Conservation (phyloP, 2,329 filamentous ascomycete species). For the Claviceps humidiphila region DNA sequence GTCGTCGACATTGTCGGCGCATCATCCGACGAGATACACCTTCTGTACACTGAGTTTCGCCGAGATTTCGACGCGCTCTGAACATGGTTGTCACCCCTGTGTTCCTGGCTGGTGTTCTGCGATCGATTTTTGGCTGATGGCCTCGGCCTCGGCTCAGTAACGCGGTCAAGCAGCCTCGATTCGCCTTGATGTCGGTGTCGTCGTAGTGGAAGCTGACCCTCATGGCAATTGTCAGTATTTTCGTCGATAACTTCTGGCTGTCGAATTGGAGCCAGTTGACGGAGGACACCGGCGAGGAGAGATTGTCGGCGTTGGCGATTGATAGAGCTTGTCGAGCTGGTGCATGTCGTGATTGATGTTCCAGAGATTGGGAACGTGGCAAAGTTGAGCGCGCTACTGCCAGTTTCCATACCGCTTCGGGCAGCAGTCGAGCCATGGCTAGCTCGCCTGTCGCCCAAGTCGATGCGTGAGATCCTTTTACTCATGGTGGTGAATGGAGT, state of each 20-base stretch:
- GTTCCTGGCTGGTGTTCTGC: slow-evolving; percentile 10
- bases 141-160: not conserved
- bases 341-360: slow-evolving; percentile 12
- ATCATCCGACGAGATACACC: slow-evolving; percentile 9
- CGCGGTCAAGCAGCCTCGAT: not conserved
- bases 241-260: not conserved
- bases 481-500: not conserved
- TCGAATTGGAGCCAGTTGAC: not conserved
- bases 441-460: not conserved
- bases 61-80: slow-evolving; percentile 10
- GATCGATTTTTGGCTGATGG: slow-evolving; percentile 7
- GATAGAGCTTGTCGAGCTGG: slow-evolving; percentile 9
- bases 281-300: slow-evolving; percentile 5
- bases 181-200: not conserved
- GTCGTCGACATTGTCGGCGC: slow-evolving; percentile 16
- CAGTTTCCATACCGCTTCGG: slow-evolving; percentile 2
- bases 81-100: slow-evolving; percentile 10
- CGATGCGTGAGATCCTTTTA: not conserved
- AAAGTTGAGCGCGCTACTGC: slow-evolving; percentile 1
- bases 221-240: not conserved
- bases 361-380: slow-evolving; percentile 7
- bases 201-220: not conserved
- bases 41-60: slow-evolving; percentile 14
- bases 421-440: not conserved
- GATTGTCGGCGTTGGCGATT: slow-evolving; percentile 5